Evolutionary conservation across 139 green algal genomes (phyloP), one percentile per base, ranked within the genome.

Genomic region (Chlamydomonas urium): DNA sequence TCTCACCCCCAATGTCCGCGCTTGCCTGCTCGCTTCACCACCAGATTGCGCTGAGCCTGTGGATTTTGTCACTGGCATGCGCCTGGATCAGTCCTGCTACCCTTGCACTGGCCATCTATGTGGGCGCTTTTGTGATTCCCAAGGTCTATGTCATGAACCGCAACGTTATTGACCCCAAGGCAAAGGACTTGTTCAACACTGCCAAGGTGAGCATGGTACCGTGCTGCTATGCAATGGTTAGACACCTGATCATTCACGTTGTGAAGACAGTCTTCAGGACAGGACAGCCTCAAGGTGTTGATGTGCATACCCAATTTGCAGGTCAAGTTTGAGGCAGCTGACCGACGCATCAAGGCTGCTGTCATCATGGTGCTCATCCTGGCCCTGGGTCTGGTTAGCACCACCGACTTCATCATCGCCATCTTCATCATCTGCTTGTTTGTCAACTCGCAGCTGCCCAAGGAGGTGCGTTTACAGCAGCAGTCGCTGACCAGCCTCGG

Each of bases 281-380:
- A n/a, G n/a, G n/a, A n/a, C n/a, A n/a, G n/a, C n/a, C n/a, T n/a
- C n/a, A n/a, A n/a, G n/a, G n/a, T n/a, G n/a, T n/a, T n/a, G n/a
- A n/a, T n/a, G n/a, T n/a, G n/a, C n/a, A n/a, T n/a, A n/a, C n/a
- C n/a, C n/a, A n/a, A n/a, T n/a, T n/a, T n/a, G n/a, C n/a, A n/a
- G n/a, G 42, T 17, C 42, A 53, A 53, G 42, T 53, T 10, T 10
- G 42, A 17, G 14, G 42, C 60, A 14, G 10, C 29, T 5, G 60
- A 67, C 33, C 60, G 33, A 14, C 31, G 60, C 10, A 31, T 42
- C 14, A 67, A 67, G 60, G 60, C 60, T 8, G 60, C 32, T 10
- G 96, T 98, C 84, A 98, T 98, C 80, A 79, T 87, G 8, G 92
- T 83, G 2, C 74, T 98, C 35, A 93, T 98, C 59, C 79, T 97